Conservation (phyloP, 345 rosid genomes). For the Hevea brasiliensis region DNA sequence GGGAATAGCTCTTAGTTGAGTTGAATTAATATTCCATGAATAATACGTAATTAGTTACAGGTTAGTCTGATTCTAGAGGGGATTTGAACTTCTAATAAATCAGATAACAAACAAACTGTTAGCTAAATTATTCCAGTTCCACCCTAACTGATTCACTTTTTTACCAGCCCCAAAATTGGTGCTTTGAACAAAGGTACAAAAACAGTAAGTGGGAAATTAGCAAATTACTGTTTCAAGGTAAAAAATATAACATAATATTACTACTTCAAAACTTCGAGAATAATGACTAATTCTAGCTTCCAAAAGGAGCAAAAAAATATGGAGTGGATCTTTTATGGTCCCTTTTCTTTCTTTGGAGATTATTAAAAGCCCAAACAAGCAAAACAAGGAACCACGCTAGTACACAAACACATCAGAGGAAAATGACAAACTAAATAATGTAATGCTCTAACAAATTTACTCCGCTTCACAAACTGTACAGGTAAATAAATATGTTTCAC, state of each 20-base stretch:
- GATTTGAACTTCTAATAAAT: background rate
- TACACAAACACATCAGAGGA: background rate
- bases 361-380: background rate
- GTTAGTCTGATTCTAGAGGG: background rate
- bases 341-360: background rate
- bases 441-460: background rate
- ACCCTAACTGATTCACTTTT: background rate
- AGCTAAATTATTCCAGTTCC: constrained; percentile 1
- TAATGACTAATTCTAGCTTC: background rate
- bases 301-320: background rate
- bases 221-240: background rate
- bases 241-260: background rate
- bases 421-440: background rate
- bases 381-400: background rate
- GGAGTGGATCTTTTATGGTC: too few relatives aligned
- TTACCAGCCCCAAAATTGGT: background rate
- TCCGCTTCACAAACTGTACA: background rate
- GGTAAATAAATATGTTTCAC: background rate
- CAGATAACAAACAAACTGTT: background rate
- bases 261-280: background rate
- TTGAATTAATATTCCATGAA: background rate
- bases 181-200: background rate
- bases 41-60: background rate
- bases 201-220: background rate
- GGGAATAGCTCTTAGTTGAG: background rate